phyloP scores from a whole-genome alignment of 345 rosid genomes.

The Ailanthus altissimus region DNA sequence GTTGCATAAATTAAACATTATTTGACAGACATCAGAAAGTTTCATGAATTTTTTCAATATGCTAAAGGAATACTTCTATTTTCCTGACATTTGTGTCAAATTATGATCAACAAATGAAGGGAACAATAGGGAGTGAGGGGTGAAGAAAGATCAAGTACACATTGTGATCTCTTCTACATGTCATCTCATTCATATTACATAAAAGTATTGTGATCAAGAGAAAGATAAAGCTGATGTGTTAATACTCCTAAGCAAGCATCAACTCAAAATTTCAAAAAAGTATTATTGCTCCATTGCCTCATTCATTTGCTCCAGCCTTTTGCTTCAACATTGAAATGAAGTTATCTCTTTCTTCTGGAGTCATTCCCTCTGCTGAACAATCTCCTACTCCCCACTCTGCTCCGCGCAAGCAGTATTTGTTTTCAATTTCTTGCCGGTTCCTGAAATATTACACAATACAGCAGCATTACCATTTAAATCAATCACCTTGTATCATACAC shows the following conservation, averaged over 20 bases:
- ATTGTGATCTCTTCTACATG: not conserved
- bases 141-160: too few relatives aligned
- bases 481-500: not conserved
- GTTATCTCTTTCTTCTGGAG: slow-evolving; percentile 63
- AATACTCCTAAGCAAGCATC: not conserved
- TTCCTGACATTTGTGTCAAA: too few relatives aligned
- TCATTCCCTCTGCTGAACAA: slow-evolving; percentile 84
- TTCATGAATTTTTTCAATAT: too few relatives aligned
- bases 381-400: slow-evolving; percentile 99
- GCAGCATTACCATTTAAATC: not conserved
- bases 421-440: slow-evolving; percentile 60
- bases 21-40: too few relatives aligned
- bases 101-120: too few relatives aligned
- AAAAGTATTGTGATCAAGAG: not conserved
- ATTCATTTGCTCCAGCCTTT: slow-evolving; percentile 51
- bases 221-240: not conserved
- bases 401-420: slow-evolving; percentile 87
- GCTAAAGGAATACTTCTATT: too few relatives aligned
- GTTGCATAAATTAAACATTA: too few relatives aligned
- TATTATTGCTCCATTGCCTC: not conserved
- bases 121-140: too few relatives aligned
- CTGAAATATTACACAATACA: slow-evolving; percentile 34
- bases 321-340: slow-evolving; percentile 82
- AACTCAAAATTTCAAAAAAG: not conserved
- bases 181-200: not conserved